phyloP scores from a whole-genome alignment of 2,329 filamentous ascomycete genomes.

The Kalaharituber pfeilii region DNA sequence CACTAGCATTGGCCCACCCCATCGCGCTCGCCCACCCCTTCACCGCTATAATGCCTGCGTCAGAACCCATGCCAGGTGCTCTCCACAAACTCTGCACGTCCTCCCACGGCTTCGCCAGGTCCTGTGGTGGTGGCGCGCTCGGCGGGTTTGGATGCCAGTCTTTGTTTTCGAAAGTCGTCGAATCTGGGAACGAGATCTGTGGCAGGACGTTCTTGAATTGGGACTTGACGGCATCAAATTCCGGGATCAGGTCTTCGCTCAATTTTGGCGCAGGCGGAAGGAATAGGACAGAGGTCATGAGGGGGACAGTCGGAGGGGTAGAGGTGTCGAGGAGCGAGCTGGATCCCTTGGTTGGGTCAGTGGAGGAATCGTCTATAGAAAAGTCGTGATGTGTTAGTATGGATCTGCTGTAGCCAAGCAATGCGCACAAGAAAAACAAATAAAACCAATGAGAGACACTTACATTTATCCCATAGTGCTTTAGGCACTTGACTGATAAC shows the following conservation, averaged over 20 bases:
- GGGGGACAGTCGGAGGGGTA: slow-evolving; percentile 1
- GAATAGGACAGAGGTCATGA: slow-evolving; percentile 10
- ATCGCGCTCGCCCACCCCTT: slow-evolving; percentile 5
- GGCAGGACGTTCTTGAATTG: slow-evolving; percentile 2
- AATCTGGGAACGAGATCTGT: not conserved
- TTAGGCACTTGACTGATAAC: slow-evolving; percentile 7
- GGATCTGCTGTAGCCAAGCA: too few relatives aligned
- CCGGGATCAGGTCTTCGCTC: slow-evolving; percentile 9
- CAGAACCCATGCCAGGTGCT: slow-evolving; percentile 1
- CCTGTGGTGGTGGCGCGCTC: slow-evolving; percentile 5
- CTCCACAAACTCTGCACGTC: slow-evolving; percentile 6
- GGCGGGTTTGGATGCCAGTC: not conserved
- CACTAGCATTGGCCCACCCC: slow-evolving; percentile 4
- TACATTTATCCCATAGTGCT: slow-evolving; percentile 14
- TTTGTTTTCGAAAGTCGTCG: slow-evolving; percentile 1
- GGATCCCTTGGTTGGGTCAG: not conserved
- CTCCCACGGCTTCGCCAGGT: slow-evolving; percentile 2
- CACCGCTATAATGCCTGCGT: slow-evolving; percentile 2
- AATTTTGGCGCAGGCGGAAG: slow-evolving; percentile 4
- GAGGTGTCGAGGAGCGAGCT: slow-evolving; percentile 2
- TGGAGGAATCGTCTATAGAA: too few relatives aligned
- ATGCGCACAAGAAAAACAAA: too few relatives aligned
- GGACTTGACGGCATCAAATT: slow-evolving; percentile 9
- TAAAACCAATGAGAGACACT: not conserved
- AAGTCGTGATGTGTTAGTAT: too few relatives aligned